Conservation (phyloP, 116 monocot species). For the Thalassia testudinum region DNA sequence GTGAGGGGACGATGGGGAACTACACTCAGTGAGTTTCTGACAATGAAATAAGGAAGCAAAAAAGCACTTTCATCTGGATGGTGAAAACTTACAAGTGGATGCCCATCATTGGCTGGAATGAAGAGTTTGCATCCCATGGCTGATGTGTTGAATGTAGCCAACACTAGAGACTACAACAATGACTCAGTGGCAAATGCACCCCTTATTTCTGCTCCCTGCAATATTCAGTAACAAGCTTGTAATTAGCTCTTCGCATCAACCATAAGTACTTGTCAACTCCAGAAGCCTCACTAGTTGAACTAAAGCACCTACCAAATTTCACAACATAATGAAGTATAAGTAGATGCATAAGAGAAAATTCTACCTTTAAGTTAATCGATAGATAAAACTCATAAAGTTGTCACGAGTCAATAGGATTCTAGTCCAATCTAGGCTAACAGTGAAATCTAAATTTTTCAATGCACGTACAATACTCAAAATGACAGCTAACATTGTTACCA, state of each 20-base stretch:
- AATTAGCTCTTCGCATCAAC: conserved; percentile 86
- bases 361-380: neutral
- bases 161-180: conserved; percentile 59
- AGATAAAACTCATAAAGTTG: too few relatives aligned
- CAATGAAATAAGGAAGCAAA: too few relatives aligned
- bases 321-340: neutral
- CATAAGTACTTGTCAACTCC: conserved; percentile 80
- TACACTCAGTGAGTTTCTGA: too few relatives aligned
- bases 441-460: conserved; percentile 84
- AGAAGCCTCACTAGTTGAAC: conserved; percentile 90
- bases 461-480: conserved; percentile 91
- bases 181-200: conserved; percentile 86
- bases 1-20: too few relatives aligned
- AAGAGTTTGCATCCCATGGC: conserved; percentile 75
- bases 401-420: neutral
- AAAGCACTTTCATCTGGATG: too few relatives aligned
- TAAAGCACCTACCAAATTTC: conserved; percentile 65
- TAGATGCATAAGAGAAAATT: conserved; percentile 3
- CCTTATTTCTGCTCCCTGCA: conserved; percentile 96
- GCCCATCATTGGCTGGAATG: conserved; percentile 62
- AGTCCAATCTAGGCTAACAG: conserved; percentile 83
- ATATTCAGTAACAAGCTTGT: conserved; percentile 89
- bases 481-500: conserved; percentile 89
- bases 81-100: conserved; percentile 76
- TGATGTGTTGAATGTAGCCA: conserved; percentile 89